Evolutionary conservation across 1,284 basidiomycete genomes (phyloP), one percentile per base, ranked within the genome.

Genomic region (Rhodotorula sp.): DNA sequence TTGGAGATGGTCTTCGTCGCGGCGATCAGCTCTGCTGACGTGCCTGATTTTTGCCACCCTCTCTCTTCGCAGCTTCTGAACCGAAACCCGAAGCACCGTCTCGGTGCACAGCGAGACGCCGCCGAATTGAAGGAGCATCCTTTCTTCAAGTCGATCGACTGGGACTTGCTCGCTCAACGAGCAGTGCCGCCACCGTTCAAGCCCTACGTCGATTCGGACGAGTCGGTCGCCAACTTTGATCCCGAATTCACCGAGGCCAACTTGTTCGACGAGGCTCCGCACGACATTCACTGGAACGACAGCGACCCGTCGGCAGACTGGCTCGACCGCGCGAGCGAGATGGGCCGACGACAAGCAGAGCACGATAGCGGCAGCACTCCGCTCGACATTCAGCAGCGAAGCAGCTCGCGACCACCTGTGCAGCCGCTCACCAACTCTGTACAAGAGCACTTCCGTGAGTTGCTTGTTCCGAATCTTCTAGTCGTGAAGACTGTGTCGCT

Each of bases 111-210:
- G 67, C 88, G 92, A 49, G 97, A 97, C 79, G 89, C 97, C 0
- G 92, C 86, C 68, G 95, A 99, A 79, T 87, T 99, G 71, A 99
- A 97, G 81, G 93, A 93, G 78, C 97, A 99, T 79, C 84, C 93
- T 1, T 99, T 99, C 85, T 99, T 99, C 86, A 87, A 88, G 78
- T 83, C 85, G 58, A 95, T 99, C 79, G 93, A 97, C 82, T 97
- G 93, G 92, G 84, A 86, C 57, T 87, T 90, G 5, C 87, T 99
- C 45, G 87, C 89, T 58, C 86, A 86, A 77, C 97, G 97, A 81
- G 92, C 97, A 80, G 89, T 95, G 62, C 93, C 94, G 0, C 97
- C 97, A 3, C 95, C 95, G 2, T 99, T 99, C 86, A 99, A 98
- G 81, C 97, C 97, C 21, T 86, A 91, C 71, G 95, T 99, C 76